These are phyloP conservation scores for Boletus speciosus DNA, from an alignment of 768 basidiomycete species.

Conservation along the genomic window DNA sequence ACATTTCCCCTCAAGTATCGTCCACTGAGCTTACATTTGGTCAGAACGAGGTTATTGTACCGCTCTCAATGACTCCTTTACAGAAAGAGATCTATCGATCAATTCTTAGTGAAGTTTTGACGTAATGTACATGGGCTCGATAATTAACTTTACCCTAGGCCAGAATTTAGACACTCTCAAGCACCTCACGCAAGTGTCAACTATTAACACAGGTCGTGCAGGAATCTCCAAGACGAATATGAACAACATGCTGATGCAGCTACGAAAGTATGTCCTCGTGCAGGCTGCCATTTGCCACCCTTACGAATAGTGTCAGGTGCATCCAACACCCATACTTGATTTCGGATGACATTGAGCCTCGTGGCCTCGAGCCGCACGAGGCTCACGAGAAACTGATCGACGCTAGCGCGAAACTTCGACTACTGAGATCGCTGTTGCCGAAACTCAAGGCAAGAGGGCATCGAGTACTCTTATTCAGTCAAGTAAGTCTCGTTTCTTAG, in stretches of 20 bases:
- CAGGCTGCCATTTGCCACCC: background rate
- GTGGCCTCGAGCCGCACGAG: conserved; percentile 50
- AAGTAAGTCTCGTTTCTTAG: conserved; percentile 45
- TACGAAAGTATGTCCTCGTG: conserved; percentile 62
- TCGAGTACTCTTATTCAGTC: conserved; percentile 88
- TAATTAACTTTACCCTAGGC: conserved; percentile 39
- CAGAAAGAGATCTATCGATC: conserved; percentile 88
- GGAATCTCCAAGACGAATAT: conserved; percentile 50
- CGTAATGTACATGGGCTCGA: conserved; percentile 14
- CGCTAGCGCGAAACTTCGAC: conserved; percentile 79
- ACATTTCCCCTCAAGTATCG: background rate
- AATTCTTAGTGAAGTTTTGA: conserved; percentile 57
- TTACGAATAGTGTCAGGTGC: conserved; percentile 48
- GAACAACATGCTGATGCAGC: conserved; percentile 84
- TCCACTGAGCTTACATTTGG: conserved; percentile 3
- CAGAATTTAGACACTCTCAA: conserved; percentile 68
- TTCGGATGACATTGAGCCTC: conserved; percentile 74
- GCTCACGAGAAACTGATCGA: conserved; percentile 78
- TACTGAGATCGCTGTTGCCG: conserved; percentile 74
- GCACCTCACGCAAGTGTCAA: conserved; percentile 48
- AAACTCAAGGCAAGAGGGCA: conserved; percentile 84
- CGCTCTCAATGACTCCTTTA: conserved; percentile 80
- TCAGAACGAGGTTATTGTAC: conserved; percentile 89
- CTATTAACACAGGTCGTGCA: conserved; percentile 29
- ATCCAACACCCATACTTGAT: conserved; percentile 91